Conservation (phyloP, 2,329 filamentous ascomycete genomes). For the Fusarium setosum region DNA sequence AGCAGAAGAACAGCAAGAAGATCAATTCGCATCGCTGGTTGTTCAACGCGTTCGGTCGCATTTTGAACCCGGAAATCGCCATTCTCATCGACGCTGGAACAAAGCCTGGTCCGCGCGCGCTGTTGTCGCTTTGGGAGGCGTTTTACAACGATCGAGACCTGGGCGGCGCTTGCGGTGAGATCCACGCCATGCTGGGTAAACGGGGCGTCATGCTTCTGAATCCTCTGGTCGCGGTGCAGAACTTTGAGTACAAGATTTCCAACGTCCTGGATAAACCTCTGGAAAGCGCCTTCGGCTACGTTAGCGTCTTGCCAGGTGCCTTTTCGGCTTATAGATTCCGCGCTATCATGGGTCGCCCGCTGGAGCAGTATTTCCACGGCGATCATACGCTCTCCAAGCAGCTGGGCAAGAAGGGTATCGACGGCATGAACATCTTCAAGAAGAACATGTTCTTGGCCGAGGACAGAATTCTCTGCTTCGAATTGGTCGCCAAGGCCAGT, state of each 20-base stretch:
- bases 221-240: slow-evolving; percentile 41
- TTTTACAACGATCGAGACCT: slow-evolving; percentile 41
- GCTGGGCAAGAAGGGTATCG: slow-evolving; percentile 40
- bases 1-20: slow-evolving; percentile 44
- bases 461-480: slow-evolving; percentile 41
- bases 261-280: slow-evolving; percentile 40
- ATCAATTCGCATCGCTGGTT: slow-evolving; percentile 43
- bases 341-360: slow-evolving; percentile 38
- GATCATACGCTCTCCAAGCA: slow-evolving; percentile 40
- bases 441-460: slow-evolving; percentile 43
- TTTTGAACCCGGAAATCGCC: slow-evolving; percentile 39
- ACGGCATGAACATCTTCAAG: slow-evolving; percentile 43
- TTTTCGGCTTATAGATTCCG: slow-evolving; percentile 41
- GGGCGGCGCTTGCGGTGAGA: slow-evolving; percentile 40
- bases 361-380: slow-evolving; percentile 41
- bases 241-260: slow-evolving; percentile 42
- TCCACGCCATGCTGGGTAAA: slow-evolving; percentile 41
- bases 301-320: slow-evolving; percentile 39
- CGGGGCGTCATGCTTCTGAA: slow-evolving; percentile 36
- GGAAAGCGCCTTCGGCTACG: slow-evolving; percentile 41
- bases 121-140: slow-evolving; percentile 38
- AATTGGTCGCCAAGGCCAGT: slow-evolving; percentile 39
- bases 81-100: slow-evolving; percentile 41
- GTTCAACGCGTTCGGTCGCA: slow-evolving; percentile 41
- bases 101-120: slow-evolving; percentile 36